Percentiles rank a stretch among this genome's conserved stretches.
Conservation (phyloP, 345 rosid genomes). For the Erodium maritimum region DNA sequence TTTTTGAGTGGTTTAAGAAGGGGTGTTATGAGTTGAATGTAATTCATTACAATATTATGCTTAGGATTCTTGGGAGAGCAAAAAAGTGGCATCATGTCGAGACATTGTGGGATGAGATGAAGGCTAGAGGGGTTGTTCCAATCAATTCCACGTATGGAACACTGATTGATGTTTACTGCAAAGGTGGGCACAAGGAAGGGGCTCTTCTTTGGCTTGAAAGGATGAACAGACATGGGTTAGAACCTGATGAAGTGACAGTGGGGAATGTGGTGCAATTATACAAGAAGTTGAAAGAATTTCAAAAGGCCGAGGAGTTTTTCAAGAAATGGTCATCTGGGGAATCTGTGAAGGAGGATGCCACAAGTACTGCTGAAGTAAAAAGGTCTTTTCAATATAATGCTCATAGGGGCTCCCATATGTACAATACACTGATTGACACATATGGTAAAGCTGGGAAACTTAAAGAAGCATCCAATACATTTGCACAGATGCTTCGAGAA, state of each 20-base stretch:
- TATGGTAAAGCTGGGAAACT: constrained; percentile 76
- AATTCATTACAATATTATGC: constrained; percentile 76
- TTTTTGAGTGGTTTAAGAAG: constrained; percentile 80
- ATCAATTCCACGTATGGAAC: constrained; percentile 82
- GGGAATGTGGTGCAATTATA: constrained; percentile 77
- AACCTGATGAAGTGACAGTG: constrained; percentile 72
- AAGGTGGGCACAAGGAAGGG: constrained; percentile 53
- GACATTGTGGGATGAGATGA: constrained; percentile 65
- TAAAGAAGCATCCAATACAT: constrained; percentile 57
- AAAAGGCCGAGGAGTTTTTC: constrained; percentile 63
- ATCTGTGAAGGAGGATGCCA: constrained; percentile 13
- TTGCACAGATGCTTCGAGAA: constrained; percentile 53
- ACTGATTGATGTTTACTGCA: constrained; percentile 74
- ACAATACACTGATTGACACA: constrained; percentile 76
- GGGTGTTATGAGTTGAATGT: constrained; percentile 65
- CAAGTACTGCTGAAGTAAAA: constrained; percentile 10
- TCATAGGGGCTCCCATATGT: constrained; percentile 46
- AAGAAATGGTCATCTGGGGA: constrained; percentile 55
- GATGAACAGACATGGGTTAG: constrained; percentile 64
- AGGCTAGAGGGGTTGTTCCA: constrained; percentile 30
- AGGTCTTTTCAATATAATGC: constrained; percentile 16
- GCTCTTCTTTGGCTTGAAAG: constrained; percentile 64
- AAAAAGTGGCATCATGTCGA: constrained; percentile 48
- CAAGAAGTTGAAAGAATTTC: constrained; percentile 69
- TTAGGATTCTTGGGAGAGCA: constrained; percentile 63